These are phyloP conservation scores for Hypoxylon sp. DNA, from an alignment of 2,329 filamentous ascomycete species.

Conservation along the genomic window DNA sequence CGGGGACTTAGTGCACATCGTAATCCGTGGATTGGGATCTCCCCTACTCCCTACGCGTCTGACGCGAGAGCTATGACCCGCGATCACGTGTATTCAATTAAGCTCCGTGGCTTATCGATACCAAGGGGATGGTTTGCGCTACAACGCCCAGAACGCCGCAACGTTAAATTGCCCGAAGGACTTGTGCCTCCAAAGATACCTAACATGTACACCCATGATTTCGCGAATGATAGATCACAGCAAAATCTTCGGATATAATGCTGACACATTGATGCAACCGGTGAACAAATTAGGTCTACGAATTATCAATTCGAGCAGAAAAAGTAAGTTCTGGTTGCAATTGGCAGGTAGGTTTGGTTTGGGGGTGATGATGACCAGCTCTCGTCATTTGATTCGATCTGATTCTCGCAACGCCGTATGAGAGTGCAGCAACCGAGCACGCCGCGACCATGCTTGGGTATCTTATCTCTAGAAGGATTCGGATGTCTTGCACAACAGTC, in stretches of 20 bases:
- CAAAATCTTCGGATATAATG: neutral
- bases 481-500: neutral
- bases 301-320: constrained; percentile 4
- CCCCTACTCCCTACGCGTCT: constrained; percentile 22
- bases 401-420: constrained; percentile 13
- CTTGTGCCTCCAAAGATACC: neutral
- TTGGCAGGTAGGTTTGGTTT: neutral
- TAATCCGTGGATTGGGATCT: constrained; percentile 1
- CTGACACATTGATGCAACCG: constrained; percentile 2
- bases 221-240: neutral
- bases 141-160: neutral
- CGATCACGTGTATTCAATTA: constrained; percentile 39
- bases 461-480: constrained; percentile 1
- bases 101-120: constrained; percentile 21
- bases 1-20: neutral
- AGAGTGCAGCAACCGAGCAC: constrained; percentile 17
- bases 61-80: constrained; percentile 36
- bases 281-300: constrained; percentile 9
- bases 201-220: neutral
- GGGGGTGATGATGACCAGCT: constrained; percentile 12
- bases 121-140: neutral
- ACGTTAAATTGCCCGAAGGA: neutral
- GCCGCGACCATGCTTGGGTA: constrained; percentile 14
- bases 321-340: neutral
- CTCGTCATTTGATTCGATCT: constrained; percentile 11